A percentile compares a stretch with the other conserved stretches of the same genome.
These are phyloP conservation scores for Trichoderma asperelloides DNA, from an alignment of 495 filamentous ascomycete species.

Conservation along the genomic window DNA sequence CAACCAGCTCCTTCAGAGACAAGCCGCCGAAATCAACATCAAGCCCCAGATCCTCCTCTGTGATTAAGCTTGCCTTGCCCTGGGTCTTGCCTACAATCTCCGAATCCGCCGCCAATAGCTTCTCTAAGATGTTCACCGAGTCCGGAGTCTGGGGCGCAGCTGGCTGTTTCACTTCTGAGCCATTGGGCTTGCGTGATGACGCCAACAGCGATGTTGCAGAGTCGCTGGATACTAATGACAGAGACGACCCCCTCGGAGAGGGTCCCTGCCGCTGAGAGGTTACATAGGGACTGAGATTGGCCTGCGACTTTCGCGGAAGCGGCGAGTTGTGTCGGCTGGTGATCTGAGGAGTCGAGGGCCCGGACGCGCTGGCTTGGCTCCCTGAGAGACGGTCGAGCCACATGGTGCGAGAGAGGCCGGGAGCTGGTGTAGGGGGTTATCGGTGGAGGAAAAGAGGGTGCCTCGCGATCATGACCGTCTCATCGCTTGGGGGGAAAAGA, in stretches of 20 bases:
- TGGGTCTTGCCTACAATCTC: constrained; percentile 14
- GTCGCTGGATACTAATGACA: constrained; percentile 60
- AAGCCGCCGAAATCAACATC: constrained; percentile 74
- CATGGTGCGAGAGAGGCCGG: constrained; percentile 41
- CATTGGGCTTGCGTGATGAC: constrained; percentile 53
- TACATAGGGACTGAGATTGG: constrained; percentile 45
- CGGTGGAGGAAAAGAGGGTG: background rate
- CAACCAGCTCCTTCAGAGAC: constrained; percentile 63
- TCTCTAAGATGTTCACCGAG: constrained; percentile 62
- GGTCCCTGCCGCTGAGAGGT: constrained; percentile 48
- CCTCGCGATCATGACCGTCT: background rate
- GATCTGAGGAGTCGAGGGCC: constrained; percentile 40
- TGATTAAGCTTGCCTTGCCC: constrained; percentile 22
- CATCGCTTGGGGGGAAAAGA: background rate
- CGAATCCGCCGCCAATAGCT: constrained; percentile 52
- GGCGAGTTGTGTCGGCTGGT: constrained; percentile 63
- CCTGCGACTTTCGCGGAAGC: constrained; percentile 53
- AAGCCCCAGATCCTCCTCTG: constrained; percentile 31
- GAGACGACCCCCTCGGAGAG: constrained; percentile 49
- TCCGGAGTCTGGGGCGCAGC: constrained; percentile 48
- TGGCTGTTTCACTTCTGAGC: constrained; percentile 52
- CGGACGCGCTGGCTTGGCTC: constrained; percentile 32
- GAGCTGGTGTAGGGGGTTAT: background rate
- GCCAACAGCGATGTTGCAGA: constrained; percentile 66
- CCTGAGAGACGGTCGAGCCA: constrained; percentile 80